Base-by-base conservation (phyloP, 2,329 filamentous ascomycete genomes). In the Colletotrichum spinosum region DNA sequence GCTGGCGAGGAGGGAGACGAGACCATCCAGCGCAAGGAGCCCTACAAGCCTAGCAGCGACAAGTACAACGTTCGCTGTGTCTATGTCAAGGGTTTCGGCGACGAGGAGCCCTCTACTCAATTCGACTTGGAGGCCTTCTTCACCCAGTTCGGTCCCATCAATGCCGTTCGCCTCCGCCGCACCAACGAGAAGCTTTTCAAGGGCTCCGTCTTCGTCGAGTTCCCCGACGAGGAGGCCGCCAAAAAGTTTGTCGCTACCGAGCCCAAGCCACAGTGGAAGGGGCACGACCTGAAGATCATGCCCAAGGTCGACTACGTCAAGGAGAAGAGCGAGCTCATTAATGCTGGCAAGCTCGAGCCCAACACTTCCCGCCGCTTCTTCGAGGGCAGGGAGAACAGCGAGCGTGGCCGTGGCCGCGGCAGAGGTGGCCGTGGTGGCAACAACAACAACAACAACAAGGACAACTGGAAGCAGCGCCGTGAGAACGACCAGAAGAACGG, bases 81-180 rank as follows among this genome's bases (percentile, higher is more conserved):
- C 75, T 99, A 99, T 78, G 93, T 88, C 72, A 99, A 98, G 84
- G 95, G 94, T 54, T 99, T 99, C 73, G 94, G 94, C 49, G 87
- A 91, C 49, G 94, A 97, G 80, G 84, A 86, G n/a, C 85, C 90
- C 10, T 90, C 88, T 67, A 95, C 94, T 35, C 96, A 98, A 79
- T 93, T 97, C 77, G 93, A 97, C 69, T 90, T 99, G 62, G 96
- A 99, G 82, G 89, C 89, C 67, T 97, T 97, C 83, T 97, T 98
- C 77, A 85, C 89, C 60, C 86, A 90, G 64, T 94, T 89, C 76
- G 95, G 94, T 51, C 85, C 91, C 38, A 87, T 93, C 72, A 93
- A 92, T 73, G 88, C 90, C 51, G 90, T 99, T 68, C 94, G 95
- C 74, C 91, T 99, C 68, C 93, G 97, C 71, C 93, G 96, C 70